A percentile compares a stretch with the other conserved stretches of the same genome.
These are phyloP conservation scores for Suhomyces emberorum DNA, from an alignment of 805 yeast species.

Conservation along the genomic window DNA sequence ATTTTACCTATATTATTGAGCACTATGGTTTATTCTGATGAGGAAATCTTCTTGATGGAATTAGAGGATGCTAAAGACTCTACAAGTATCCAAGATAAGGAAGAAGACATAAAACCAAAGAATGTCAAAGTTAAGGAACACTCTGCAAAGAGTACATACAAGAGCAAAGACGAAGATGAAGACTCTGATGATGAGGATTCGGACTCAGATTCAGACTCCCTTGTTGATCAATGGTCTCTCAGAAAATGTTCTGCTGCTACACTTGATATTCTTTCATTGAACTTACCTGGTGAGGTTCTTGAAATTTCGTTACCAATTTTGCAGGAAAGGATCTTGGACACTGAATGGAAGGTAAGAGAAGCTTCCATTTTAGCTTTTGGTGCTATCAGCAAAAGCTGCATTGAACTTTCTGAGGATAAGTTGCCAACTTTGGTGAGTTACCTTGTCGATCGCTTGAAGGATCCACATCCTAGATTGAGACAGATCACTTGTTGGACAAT, in stretches of 20 bases:
- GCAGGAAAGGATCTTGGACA: conserved; percentile 63
- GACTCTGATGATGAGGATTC: conserved; percentile 57
- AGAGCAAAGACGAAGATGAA: conserved; percentile 15
- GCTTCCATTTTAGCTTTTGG: conserved; percentile 94
- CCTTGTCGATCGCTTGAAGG: conserved; percentile 74
- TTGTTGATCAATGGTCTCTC: conserved; percentile 78
- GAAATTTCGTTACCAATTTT: conserved; percentile 68
- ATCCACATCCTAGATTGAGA: conserved; percentile 77
- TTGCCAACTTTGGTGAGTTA: conserved; percentile 82
- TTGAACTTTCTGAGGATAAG: conserved; percentile 64
- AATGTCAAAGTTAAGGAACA: conserved; percentile 62
- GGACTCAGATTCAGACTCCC: conserved; percentile 67
- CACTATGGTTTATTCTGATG: conserved; percentile 86
- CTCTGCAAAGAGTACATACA: conserved; percentile 17
- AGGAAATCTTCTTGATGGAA: conserved; percentile 65
- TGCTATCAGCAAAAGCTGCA: conserved; percentile 88
- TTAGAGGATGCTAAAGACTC: conserved; percentile 70
- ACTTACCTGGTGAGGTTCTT: conserved; percentile 65
- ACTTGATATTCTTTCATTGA: conserved; percentile 72
- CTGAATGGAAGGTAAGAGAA: conserved; percentile 87
- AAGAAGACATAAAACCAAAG: conserved; percentile 83
- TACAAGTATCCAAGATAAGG: conserved; percentile 73
- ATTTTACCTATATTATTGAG: conserved; percentile 76
- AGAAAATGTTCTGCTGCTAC: conserved; percentile 95
- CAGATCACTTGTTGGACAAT: conserved; percentile 96